Base-by-base conservation (phyloP, 1,139 yeast genomes). In the Taphrina flavorubra region DNA sequence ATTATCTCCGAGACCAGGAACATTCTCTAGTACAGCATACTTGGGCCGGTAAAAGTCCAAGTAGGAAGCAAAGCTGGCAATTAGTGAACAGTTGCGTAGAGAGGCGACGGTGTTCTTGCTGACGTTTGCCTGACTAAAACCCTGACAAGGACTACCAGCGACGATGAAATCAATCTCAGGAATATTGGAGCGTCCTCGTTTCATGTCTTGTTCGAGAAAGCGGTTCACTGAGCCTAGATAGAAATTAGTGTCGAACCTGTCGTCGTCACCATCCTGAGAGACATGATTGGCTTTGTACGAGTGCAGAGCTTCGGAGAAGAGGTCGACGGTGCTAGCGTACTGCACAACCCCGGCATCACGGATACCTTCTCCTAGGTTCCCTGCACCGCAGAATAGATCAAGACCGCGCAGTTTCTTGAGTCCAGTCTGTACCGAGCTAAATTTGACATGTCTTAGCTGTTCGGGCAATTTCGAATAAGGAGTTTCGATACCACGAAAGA, bases 121-220 rank as follows among this genome's bases (percentile, higher is more conserved):
- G 20, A 42, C 25, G 20, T 60, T 60, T 6, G 64, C 64, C 34
- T 31, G 39, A 36, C 55, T 44, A 44, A 60, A 60, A 18, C 64
- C 64, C 47, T 60, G 64, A 47, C 64, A 60, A 11, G 64, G 64
- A 16, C 59, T 47, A 14, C 64, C 64, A 10, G 64, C 64, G 46
- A 60, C 56, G 31, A 60, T 46, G 42, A 60, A 36, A 11, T 60
- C 64, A 40, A 60, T 36, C 7, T 60, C 58, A 39, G 39, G 37
- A 11, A 31, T n/a, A 14, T 58, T 55, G 8, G 13, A 14, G 16
- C 57, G 16, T 13, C 36, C 46, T 8, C 14, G 36, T 16, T 11
- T n/a, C 11, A 60, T 60, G 14, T 20, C 64, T 18, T 44, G 25
- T 11, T 40, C 39, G 13, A 60, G 16, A 31, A 46, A 60, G 11